These are phyloP conservation scores for Auriscalpium orientale DNA, from an alignment of 768 basidiomycete genomes.

Conservation along the genomic window DNA sequence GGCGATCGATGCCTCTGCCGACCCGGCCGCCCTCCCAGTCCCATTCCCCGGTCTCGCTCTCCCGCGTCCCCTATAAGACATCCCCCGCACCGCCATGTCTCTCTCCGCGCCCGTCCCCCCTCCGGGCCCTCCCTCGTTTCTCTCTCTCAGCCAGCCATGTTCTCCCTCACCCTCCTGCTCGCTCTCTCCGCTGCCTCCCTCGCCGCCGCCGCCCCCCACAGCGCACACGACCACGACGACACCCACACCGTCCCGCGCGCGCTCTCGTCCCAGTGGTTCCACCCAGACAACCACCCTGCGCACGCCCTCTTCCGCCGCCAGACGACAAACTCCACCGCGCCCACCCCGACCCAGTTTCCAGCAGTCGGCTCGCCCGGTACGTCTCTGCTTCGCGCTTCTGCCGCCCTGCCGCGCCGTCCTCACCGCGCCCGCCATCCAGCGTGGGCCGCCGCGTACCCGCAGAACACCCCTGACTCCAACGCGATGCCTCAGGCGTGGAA, in stretches of 20 bases:
- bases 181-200: neutral
- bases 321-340: neutral
- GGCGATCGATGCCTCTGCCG: too few relatives aligned
- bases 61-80: too few relatives aligned
- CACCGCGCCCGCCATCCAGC: conserved; percentile 11
- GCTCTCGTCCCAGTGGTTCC: conserved; percentile 17
- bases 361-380: conserved; percentile 18
- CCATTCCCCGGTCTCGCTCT: too few relatives aligned
- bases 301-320: conserved; percentile 22
- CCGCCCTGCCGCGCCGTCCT: neutral
- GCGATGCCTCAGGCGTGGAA: conserved; percentile 33
- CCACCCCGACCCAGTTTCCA: neutral
- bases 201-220: conserved; percentile 5
- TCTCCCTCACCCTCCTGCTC: neutral
- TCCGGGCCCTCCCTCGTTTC: neutral
- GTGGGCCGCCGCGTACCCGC: conserved; percentile 28
- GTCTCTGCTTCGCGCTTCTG: neutral
- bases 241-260: conserved; percentile 9
- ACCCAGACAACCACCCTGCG: conserved; percentile 15
- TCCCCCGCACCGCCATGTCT: too few relatives aligned
- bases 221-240: neutral
- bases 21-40: too few relatives aligned
- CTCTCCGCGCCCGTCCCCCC: neutral
- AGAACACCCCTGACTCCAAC: conserved; percentile 20
- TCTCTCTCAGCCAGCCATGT: neutral